These are phyloP conservation scores for Histomonas meleagridis DNA, from an alignment of 208 protist species.

Conservation along the genomic window DNA sequence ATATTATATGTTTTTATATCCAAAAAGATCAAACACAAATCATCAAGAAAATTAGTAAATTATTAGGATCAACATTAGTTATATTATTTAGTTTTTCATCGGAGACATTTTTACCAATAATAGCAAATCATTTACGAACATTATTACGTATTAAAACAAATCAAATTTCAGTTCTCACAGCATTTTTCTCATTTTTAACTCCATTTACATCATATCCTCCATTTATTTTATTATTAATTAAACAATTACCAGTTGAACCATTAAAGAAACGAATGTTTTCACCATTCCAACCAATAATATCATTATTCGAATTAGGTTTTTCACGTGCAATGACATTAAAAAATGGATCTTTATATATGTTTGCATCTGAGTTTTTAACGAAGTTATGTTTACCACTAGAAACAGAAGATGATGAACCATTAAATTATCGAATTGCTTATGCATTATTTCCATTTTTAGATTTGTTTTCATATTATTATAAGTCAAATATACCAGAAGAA, in stretches of 20 bases:
- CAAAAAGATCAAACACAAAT: not conserved
- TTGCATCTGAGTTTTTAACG: not conserved
- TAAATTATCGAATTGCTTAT: not conserved
- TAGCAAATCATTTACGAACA: not conserved
- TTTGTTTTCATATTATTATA: not conserved
- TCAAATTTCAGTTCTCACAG: not conserved
- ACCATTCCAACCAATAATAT: not conserved
- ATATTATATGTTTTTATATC: not conserved
- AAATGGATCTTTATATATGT: not conserved
- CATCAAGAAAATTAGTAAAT: not conserved
- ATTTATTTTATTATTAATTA: not conserved
- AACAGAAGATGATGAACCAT: not conserved
- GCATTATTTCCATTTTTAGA: slow-evolving; percentile 2
- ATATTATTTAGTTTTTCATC: too few relatives aligned
- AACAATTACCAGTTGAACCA: not conserved
- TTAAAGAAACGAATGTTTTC: not conserved
- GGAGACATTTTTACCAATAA: not conserved
- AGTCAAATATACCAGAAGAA: not conserved
- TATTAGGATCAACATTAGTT: too few relatives aligned
- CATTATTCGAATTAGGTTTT: not conserved
- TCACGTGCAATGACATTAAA: not conserved
- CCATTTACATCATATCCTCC: not conserved
- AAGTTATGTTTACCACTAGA: not conserved
- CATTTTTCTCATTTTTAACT: not conserved
- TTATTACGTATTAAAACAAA: not conserved